Evolutionary conservation across 108 stramenopile genomes (phyloP), one percentile per base, ranked within the genome.

Genomic region (Nitzschia sp.): DNA sequence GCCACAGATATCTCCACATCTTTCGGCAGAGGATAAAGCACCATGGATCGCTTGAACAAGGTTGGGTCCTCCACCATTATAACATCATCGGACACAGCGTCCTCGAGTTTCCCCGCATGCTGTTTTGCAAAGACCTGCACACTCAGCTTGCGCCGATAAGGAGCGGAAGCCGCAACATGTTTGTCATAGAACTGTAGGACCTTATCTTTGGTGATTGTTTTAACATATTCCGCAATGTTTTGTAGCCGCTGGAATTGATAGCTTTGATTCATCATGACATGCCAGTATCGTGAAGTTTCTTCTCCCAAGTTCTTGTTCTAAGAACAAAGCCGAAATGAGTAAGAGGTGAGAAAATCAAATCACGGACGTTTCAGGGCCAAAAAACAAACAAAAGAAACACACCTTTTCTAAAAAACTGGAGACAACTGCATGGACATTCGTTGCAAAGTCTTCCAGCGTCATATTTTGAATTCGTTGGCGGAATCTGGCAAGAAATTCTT

Each of bases 281-380:
- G 35, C 79, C 79, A 86, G 55, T 83, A 80, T 17, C 52, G 50
- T 16, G 72, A 58, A 28, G 68, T 66, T 63, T 86, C 85, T 66
- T 86, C 79, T 17, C 76, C 73, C 22, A 86, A 50, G 38, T 83
- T 86, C 54, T 86, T 86, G 55, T 78, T 74, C 72, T 71, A 28
- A 9, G 19, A 26, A 47, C 32, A 45, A 19, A 26, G 29, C 28
- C 33, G 16, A n/a, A 57, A 3, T 15, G 30, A 8, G 22, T 57
- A 2, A 58, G 66, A 34, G n/a, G 34, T 6, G 27, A 13, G 25
- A 21, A 17, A 46, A 32, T 17, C 16, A 22, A 21, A 53, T 27
- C 30, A 60, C 9, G 38, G 22, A 41, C 0, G 38, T 44, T 22
- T 6, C 8, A 38, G 41, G 0, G 45, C 8, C 19, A 26, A 54